phyloP scores from a whole-genome alignment of 495 filamentous ascomycete species.

The Trichoderma erinaceum region DNA sequence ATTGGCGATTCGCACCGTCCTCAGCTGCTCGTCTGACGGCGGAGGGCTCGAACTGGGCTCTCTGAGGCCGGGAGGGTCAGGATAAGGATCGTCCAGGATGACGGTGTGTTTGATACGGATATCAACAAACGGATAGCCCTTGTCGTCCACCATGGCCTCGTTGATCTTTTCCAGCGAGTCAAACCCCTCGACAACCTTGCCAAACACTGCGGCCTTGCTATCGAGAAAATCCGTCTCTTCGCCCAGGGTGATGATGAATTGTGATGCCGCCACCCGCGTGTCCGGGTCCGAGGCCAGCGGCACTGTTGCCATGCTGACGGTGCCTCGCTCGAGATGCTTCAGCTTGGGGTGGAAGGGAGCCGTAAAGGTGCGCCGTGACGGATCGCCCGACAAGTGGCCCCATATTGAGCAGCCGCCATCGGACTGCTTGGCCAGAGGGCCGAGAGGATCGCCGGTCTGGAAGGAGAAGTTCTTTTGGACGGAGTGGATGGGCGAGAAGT shows the following conservation, averaged over 20 bases:
- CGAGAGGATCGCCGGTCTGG: conserved; percentile 89
- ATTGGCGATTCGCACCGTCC: conserved; percentile 87
- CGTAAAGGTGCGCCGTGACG: conserved; percentile 70
- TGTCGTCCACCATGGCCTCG: conserved; percentile 74
- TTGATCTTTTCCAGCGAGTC: conserved; percentile 92
- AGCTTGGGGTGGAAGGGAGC: conserved; percentile 76
- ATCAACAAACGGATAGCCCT: conserved; percentile 77
- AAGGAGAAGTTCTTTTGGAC: conserved; percentile 90
- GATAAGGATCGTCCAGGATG: conserved; percentile 81
- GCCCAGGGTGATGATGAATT: conserved; percentile 85
- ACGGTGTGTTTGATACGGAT: conserved; percentile 89
- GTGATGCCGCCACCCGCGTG: conserved; percentile 71
- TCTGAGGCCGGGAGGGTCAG: conserved; percentile 66
- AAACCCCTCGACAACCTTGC: conserved; percentile 89
- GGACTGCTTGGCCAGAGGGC: conserved; percentile 71
- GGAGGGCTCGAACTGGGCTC: conserved; percentile 76
- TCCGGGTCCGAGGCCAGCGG: conserved; percentile 72
- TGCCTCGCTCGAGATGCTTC: conserved; percentile 79
- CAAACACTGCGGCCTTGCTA: conserved; percentile 88
- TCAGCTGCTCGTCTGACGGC: conserved; percentile 75
- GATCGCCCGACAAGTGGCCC: conserved; percentile 64
- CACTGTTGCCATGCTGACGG: conserved; percentile 90
- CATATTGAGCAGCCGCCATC: conserved; percentile 91
- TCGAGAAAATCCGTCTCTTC: conserved; percentile 84
- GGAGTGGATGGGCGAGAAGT: conserved; percentile 83